phyloP scores from a whole-genome alignment of 108 stramenopile species.

The Nannochloropsis granulata region DNA sequence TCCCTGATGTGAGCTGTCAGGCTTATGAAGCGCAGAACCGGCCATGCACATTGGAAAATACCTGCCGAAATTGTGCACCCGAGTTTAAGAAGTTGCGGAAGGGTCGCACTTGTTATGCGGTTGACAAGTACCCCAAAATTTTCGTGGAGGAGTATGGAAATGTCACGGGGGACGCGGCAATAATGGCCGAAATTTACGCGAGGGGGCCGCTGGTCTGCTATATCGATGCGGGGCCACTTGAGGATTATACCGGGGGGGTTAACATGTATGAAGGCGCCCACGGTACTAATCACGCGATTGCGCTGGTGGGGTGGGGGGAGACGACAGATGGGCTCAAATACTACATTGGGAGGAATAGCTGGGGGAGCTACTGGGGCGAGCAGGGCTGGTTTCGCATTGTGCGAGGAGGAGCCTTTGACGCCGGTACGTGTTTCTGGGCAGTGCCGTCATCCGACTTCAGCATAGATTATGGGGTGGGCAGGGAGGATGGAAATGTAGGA shows the following conservation, averaged over 20 bases:
- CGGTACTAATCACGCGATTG: background rate
- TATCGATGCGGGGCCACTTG: background rate
- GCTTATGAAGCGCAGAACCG: background rate
- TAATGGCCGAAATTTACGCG: background rate
- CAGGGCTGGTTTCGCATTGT: conserved; percentile 34
- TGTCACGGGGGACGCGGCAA: background rate
- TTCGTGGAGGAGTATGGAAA: background rate
- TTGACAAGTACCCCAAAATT: background rate
- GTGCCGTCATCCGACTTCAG: background rate
- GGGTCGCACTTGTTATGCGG: background rate
- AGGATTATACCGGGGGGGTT: background rate
- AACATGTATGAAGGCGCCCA: conserved; percentile 7
- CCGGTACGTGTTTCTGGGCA: background rate
- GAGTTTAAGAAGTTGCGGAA: background rate
- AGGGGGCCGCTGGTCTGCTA: background rate
- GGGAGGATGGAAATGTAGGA: background rate
- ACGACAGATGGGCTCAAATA: conserved; percentile 32
- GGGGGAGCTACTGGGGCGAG: conserved; percentile 44
- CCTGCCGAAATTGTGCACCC: background rate
- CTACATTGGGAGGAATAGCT: conserved; percentile 39
- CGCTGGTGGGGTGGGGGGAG: conserved; percentile 11
- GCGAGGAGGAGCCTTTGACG: conserved; percentile 3
- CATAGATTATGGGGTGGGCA: background rate
- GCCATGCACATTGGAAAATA: background rate
- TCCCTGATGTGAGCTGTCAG: background rate